Base-by-base conservation (phyloP, 1,139 yeast genomes). In the Pichia kudriavzevii region DNA sequence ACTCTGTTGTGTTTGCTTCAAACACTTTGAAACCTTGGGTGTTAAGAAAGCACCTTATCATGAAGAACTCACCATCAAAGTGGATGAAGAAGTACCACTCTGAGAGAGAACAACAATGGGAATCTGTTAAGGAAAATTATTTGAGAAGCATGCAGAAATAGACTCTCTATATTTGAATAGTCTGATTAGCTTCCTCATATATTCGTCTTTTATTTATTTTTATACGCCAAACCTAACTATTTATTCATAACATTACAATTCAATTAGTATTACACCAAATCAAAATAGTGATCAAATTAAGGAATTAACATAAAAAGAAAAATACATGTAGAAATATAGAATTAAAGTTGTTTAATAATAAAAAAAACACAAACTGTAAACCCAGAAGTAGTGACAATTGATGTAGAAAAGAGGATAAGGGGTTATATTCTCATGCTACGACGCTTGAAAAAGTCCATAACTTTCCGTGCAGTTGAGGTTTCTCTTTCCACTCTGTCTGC, bases 401-500 rank as follows among this genome's bases (percentile, higher is more conserved):
- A 26, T 16, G 26, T n/a, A 33, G 28, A 7, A 15, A 20, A 22
- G 24, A 31, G 22, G 13, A n/a, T 16, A 19, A 20, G 27, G 12
- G 8, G 14, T 41, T 40, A 56, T 20, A 56, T 56, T 42, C 61
- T 51, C 38, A 73, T 72, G 56, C 88, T 80, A 60, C 85, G 73
- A 58, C 91, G 71, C 55, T 79, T 80, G 62, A 81, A 80, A 55
- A 81, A 81, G 55, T 81, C 88, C 74, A 81, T 75, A 18, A 81
- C 88, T 49, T 76, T 78, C 50, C 77, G 73, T 11, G 88, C 84
- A 3, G 88, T 80, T 36, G 87, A 77, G 22, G 77, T 75, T 47
- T 75, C 80, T 45, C 68, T 72, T 20, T 47, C 52, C 17, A 36
- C 16, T 8, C 32, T 37, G 14, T 30, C 36, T 23, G 20, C 14